phyloP scores from a whole-genome alignment of 2,329 filamentous ascomycete species.

The Neofusicoccum ribis region DNA sequence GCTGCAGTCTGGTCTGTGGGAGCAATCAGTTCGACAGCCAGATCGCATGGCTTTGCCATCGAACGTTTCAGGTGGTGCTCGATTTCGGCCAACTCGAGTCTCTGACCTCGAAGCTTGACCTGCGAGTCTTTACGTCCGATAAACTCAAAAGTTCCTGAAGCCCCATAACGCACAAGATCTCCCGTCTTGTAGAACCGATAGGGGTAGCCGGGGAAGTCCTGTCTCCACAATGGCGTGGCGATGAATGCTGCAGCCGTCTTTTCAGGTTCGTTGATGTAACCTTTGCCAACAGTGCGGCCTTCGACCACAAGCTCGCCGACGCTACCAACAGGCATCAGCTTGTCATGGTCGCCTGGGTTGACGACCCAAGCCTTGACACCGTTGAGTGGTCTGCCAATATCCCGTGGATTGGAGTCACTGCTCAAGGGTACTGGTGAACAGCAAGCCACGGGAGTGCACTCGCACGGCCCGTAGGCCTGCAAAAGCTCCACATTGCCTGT shows the following conservation, averaged over 20 bases:
- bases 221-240: conserved; percentile 19
- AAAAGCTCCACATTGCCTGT: not conserved
- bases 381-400: not conserved
- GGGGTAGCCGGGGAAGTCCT: not conserved
- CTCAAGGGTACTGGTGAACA: conserved; percentile 17
- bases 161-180: conserved; percentile 29
- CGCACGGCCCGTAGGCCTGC: not conserved
- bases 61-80: conserved; percentile 28
- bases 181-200: conserved; percentile 1
- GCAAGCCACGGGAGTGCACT: conserved; percentile 18
- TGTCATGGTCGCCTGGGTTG: conserved; percentile 27
- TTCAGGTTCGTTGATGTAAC: conserved; percentile 34
- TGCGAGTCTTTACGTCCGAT: conserved; percentile 34
- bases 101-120: not conserved
- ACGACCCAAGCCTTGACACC: conserved; percentile 27
- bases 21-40: not conserved
- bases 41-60: conserved; percentile 24
- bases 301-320: conserved; percentile 37
- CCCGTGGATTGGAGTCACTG: not conserved
- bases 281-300: conserved; percentile 36
- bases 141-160: conserved; percentile 35
- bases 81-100: conserved; percentile 4
- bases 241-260: conserved; percentile 36
- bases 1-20: conserved; percentile 37
- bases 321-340: conserved; percentile 34